These are phyloP conservation scores for Globisporangium splendens DNA, from an alignment of 352 stramenopile genomes.

Conservation along the genomic window DNA sequence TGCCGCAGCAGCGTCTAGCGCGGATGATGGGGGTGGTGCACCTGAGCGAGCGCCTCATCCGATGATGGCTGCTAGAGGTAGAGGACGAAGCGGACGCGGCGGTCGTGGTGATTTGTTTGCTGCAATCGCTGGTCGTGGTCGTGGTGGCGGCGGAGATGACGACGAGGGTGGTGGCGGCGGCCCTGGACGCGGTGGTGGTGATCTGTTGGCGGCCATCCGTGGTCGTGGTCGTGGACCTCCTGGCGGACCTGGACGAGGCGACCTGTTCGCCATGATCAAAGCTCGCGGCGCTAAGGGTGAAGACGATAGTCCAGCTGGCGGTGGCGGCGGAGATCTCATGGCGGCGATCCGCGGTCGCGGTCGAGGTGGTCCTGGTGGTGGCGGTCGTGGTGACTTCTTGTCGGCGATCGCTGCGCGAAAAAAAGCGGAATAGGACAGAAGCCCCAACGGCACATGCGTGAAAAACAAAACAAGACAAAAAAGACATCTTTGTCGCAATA, in stretches of 20 bases:
- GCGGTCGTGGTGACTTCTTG: slow-evolving; percentile 46
- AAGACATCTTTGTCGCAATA: slow-evolving; percentile 18
- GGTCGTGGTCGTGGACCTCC: slow-evolving; percentile 46
- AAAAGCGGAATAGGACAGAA: slow-evolving; percentile 28
- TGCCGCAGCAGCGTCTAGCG: slow-evolving; percentile 19
- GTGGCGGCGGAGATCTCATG: slow-evolving; percentile 43
- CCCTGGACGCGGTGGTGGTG: slow-evolving; percentile 23
- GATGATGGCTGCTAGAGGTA: slow-evolving; percentile 38
- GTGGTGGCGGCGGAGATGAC: slow-evolving; percentile 38
- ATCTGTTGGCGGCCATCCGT: slow-evolving; percentile 55
- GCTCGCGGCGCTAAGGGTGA: slow-evolving; percentile 22
- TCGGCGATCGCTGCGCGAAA: slow-evolving; percentile 61
- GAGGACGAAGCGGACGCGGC: slow-evolving; percentile 27
- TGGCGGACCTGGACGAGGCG: slow-evolving; percentile 38
- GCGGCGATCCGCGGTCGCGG: slow-evolving; percentile 51
- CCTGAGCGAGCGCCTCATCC: slow-evolving; percentile 29
- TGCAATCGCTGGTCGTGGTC: slow-evolving; percentile 46
- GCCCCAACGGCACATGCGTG: neutral
- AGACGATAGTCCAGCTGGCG: slow-evolving; percentile 22
- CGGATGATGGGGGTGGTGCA: slow-evolving; percentile 19
- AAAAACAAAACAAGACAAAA: slow-evolving; percentile 5
- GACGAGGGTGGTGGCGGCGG: slow-evolving; percentile 31
- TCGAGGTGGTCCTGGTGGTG: slow-evolving; percentile 21
- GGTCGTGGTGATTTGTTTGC: slow-evolving; percentile 39
- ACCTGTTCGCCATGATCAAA: slow-evolving; percentile 73